Evolutionary conservation across 2,329 filamentous ascomycete species (phyloP).

Genomic region (Monilinia laxa): DNA sequence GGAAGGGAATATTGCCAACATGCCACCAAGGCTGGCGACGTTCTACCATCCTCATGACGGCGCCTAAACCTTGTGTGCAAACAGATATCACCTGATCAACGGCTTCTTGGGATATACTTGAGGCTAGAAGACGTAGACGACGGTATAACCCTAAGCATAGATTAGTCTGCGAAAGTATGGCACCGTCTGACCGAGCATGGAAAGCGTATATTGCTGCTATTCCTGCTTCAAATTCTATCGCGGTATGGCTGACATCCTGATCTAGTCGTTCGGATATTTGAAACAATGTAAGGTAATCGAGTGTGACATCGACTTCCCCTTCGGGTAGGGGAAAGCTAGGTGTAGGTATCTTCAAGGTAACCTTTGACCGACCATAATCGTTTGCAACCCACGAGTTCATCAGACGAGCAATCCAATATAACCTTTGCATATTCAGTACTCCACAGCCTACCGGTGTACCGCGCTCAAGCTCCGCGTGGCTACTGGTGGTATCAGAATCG

Average conservation of each 20-base stretch:
- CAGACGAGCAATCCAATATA: slow-evolving; percentile 16
- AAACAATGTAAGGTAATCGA: slow-evolving; percentile 17
- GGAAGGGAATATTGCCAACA: slow-evolving; percentile 30
- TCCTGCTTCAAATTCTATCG: slow-evolving; percentile 8
- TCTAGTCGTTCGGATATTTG: slow-evolving; percentile 17
- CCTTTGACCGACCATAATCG: slow-evolving; percentile 20
- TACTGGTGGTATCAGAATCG: neutral
- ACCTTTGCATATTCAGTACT: slow-evolving; percentile 12
- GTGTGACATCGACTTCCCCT: slow-evolving; percentile 1
- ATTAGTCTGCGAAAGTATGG: slow-evolving; percentile 15
- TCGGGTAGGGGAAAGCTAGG: neutral
- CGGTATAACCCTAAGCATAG: slow-evolving; percentile 18
- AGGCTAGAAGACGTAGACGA: slow-evolving; percentile 11
- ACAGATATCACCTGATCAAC: slow-evolving; percentile 13
- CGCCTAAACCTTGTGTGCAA: slow-evolving; percentile 25
- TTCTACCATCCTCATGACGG: slow-evolving; percentile 24
- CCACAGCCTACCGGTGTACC: slow-evolving; percentile 15
- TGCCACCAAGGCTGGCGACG: slow-evolving; percentile 33
- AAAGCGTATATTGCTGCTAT: slow-evolving; percentile 2
- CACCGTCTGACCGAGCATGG: slow-evolving; percentile 13
- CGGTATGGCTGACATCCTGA: slow-evolving; percentile 14
- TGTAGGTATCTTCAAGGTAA: slow-evolving; percentile 14
- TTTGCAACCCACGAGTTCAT: slow-evolving; percentile 21
- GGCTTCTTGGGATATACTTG: slow-evolving; percentile 10
- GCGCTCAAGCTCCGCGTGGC: neutral